These are phyloP conservation scores for Kregervanrija pseudodelftensis DNA, from an alignment of 805 yeast genomes.

Conservation along the genomic window DNA sequence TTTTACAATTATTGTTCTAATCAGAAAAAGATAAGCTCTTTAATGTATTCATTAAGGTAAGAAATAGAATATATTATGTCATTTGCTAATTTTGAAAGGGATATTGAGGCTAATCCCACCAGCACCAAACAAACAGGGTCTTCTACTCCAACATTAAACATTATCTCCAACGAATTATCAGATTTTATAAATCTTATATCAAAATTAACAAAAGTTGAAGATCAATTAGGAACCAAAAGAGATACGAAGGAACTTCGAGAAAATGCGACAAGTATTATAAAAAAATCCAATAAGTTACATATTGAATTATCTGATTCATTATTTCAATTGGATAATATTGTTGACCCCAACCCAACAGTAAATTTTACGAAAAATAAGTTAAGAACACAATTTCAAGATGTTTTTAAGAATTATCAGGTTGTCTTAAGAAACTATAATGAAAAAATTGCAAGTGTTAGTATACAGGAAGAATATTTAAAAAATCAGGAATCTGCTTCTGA, in stretches of 20 bases:
- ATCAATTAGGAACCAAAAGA: constrained; percentile 45
- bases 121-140: constrained; percentile 8
- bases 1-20: too few relatives aligned
- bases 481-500: constrained; percentile 6
- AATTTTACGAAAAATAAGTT: constrained; percentile 44
- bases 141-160: constrained; percentile 9
- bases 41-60: too few relatives aligned
- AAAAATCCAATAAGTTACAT: constrained; percentile 12
- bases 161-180: constrained; percentile 15
- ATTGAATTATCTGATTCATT: constrained; percentile 11
- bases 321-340: constrained; percentile 8
- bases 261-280: constrained; percentile 21
- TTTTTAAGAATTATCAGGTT: constrained; percentile 38
- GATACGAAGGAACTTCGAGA: constrained; percentile 35
- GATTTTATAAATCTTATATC: constrained; percentile 36
- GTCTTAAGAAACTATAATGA: constrained; percentile 43
- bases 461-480: constrained; percentile 23
- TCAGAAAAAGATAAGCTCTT: too few relatives aligned
- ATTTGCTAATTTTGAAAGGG: constrained; percentile 38
- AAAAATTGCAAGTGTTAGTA: constrained; percentile 33
- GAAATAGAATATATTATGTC: constrained; percentile 32
- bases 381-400: constrained; percentile 45
- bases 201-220: constrained; percentile 40
- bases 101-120: constrained; percentile 33
- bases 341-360: constrained; percentile 8